Evolutionary conservation across 2,329 filamentous ascomycete genomes (phyloP), one percentile per base, ranked within the genome.

Genomic region (Ceratocystis albifundus): DNA sequence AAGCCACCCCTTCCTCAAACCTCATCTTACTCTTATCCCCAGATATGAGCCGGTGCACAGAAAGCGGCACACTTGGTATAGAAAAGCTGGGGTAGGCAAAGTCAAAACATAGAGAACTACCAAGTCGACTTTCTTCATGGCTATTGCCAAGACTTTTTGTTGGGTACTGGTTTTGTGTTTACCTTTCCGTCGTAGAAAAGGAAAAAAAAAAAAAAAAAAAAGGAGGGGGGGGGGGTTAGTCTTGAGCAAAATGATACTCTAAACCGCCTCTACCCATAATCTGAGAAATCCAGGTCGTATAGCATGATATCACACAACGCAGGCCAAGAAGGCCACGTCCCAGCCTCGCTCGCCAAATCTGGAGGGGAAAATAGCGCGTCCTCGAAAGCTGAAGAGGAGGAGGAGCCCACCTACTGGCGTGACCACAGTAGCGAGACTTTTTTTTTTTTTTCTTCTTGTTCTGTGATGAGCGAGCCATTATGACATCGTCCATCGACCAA

Each of bases 61-160:
- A 25, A 25, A 12, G 28, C 30, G 22, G 53, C 25, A 57, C 7
- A 57, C 53, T 30, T 57, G 28, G n/a, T 28, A 3, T 1, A 17
- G 12, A 57, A 57, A 57, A 57, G 25, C 53, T 57, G 53, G 53
- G 53, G 53, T 57, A 57, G 53, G 17, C 10, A 57, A 41, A 57
- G 53, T 30, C 53, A 57, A 57, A 57, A 57, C 53, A 28, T 17
- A 8, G 20, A 57, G 10, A 10, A 17, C 53, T 57, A 57, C 10
- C 53, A 57, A 57, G 32, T 32, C 53, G 32, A 28, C 53, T 28
- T 57, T 57, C 53, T 57, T 17, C 53, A 17, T 57, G 8, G 28
- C 22, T 12, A n/a, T 17, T 57, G 53, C 53, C 53, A 57, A 57
- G 53, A 57, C 53, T 30, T 57, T 57, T 57, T 57, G 10, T 32